Percentiles rank a stretch among this genome's conserved stretches.
Evolutionary conservation across 2,329 filamentous ascomycete genomes (phyloP).

Genomic region (Emmonsiellopsis sp.): DNA sequence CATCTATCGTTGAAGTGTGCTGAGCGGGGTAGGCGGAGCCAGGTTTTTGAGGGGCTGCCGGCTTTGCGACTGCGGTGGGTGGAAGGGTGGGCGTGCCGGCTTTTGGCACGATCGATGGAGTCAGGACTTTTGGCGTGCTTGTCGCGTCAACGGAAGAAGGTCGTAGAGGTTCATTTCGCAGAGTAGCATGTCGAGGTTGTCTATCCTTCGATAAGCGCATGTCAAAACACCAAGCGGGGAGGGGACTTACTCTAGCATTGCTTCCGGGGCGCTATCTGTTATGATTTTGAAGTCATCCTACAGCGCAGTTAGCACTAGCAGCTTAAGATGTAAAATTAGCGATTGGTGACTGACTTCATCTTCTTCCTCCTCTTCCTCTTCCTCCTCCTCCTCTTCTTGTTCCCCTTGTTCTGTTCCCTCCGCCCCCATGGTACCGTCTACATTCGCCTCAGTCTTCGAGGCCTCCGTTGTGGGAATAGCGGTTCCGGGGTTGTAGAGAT

Average conservation of each 20-base stretch:
- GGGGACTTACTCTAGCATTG: constrained; percentile 24
- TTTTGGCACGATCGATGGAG: constrained; percentile 21
- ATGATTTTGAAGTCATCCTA: constrained; percentile 44
- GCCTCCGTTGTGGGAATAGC: constrained; percentile 22
- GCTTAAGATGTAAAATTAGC: background rate
- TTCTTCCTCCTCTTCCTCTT: constrained; percentile 30
- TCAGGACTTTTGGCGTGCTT: constrained; percentile 23
- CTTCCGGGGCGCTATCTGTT: constrained; percentile 37
- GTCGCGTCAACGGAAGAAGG: constrained; percentile 26
- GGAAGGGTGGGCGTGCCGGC: constrained; percentile 24
- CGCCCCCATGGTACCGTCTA: constrained; percentile 16
- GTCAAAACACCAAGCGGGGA: constrained; percentile 18
- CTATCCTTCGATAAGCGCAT: constrained; percentile 17
- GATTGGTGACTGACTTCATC: constrained; percentile 29
- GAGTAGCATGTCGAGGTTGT: constrained; percentile 29
- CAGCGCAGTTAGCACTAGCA: constrained; percentile 7
- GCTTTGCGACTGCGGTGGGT: constrained; percentile 26
- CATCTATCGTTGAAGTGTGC: constrained; percentile 71
- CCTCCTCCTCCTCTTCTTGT: constrained; percentile 28
- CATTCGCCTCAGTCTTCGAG: constrained; percentile 21
- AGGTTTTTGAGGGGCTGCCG: constrained; percentile 38
- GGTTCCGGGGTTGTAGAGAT: constrained; percentile 37
- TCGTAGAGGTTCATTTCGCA: constrained; percentile 27
- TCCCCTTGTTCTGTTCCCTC: constrained; percentile 19
- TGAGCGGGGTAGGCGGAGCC: constrained; percentile 59